Conservation (phyloP, 768 basidiomycete genomes). For the Sistotremastrum niveocremeum region DNA sequence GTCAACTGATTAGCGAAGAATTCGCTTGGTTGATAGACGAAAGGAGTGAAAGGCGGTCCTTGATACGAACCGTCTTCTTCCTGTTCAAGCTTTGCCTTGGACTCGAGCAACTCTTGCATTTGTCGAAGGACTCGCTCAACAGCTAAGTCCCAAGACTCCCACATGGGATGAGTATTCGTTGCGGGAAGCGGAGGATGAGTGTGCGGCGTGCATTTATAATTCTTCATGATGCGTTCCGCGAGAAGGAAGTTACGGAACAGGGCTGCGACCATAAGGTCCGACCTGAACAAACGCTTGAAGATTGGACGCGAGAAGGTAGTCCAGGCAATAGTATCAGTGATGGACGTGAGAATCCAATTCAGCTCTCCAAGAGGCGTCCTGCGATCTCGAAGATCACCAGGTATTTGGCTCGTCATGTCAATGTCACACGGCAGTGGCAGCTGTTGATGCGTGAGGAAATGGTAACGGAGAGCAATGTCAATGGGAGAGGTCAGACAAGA, state of each 20-base stretch:
- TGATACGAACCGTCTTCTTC: constrained; percentile 14
- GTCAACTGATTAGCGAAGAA: constrained; percentile 96
- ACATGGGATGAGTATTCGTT: constrained; percentile 93
- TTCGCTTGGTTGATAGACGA: constrained; percentile 44
- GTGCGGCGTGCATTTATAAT: constrained; percentile 93
- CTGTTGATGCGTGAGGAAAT: constrained; percentile 80
- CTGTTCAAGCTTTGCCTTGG: constrained; percentile 1
- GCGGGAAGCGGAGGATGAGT: constrained; percentile 84
- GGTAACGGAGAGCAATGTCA: constrained; percentile 88
- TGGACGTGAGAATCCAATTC: constrained; percentile 99
- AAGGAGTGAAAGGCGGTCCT: constrained; percentile 13
- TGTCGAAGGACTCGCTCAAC: constrained; percentile 90
- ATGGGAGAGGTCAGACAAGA: constrained; percentile 97
- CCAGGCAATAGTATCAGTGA: constrained; percentile 99
- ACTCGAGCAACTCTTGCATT: constrained; percentile 62
- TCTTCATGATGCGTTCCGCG: constrained; percentile 95
- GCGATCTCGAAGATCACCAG: constrained; percentile 93
- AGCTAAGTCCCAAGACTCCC: constrained; percentile 97
- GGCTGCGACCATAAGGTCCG: constrained; percentile 90
- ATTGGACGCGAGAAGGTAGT: constrained; percentile 88
- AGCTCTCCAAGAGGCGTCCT: constrained; percentile 93
- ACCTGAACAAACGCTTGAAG: constrained; percentile 88
- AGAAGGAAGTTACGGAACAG: constrained; percentile 95
- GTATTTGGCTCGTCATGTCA: constrained; percentile 90
- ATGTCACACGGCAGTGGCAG: constrained; percentile 67